Conservation (phyloP, 345 rosid species). For the Salix brachista region DNA sequence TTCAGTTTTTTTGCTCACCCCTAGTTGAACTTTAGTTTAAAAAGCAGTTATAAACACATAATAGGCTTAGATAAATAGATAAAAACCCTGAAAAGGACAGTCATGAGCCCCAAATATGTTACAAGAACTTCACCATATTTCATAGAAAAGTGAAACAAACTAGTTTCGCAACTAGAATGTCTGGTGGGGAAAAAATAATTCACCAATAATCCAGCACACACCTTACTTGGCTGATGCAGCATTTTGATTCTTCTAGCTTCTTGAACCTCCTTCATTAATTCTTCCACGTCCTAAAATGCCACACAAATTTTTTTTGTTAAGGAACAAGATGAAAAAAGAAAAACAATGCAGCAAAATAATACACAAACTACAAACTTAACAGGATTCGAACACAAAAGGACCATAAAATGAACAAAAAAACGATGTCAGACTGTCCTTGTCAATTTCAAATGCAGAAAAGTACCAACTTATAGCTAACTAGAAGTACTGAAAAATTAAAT, state of each 20-base stretch:
- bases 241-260: conserved; percentile 97
- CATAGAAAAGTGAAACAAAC: not conserved
- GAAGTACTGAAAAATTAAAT: not conserved
- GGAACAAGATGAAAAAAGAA: not conserved
- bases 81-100: not conserved
- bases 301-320: not conserved
- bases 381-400: not conserved
- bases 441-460: not conserved
- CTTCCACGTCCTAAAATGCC: conserved; percentile 72
- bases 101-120: not conserved
- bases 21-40: not conserved
- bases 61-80: not conserved
- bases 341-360: conserved; percentile 1
- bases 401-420: not conserved
- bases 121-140: not conserved
- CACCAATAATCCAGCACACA: conserved; percentile 21
- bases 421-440: not conserved
- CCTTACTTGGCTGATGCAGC: conserved; percentile 99
- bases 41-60: not conserved
- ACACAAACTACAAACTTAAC: conserved; percentile 11
- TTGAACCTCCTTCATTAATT: conserved; percentile 96
- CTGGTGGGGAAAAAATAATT: not conserved
- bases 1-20: too few relatives aligned
- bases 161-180: not conserved
- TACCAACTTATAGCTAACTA: not conserved